Conservation (phyloP, 1,284 basidiomycete genomes). For the Tilletia caries region DNA sequence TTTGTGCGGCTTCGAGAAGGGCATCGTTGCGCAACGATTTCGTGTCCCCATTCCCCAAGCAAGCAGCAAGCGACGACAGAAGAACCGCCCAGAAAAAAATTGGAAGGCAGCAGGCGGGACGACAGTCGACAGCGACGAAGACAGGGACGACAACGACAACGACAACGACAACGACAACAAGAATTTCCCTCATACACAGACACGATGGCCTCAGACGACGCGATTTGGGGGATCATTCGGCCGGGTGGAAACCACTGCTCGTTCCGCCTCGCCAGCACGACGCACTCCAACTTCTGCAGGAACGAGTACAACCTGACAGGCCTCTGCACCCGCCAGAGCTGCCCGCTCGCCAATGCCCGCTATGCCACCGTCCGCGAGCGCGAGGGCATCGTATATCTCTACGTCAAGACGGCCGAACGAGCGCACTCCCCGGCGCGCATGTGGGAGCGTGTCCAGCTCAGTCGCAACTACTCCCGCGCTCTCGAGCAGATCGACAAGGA, state of each 20-base stretch:
- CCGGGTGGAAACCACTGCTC: slow-evolving; percentile 49
- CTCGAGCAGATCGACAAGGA: slow-evolving; percentile 77
- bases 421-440: slow-evolving; percentile 91
- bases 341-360: slow-evolving; percentile 91
- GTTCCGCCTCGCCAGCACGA: slow-evolving; percentile 42
- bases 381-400: slow-evolving; percentile 90
- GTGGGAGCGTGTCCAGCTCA: slow-evolving; percentile 94
- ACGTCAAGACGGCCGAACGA: slow-evolving; percentile 95
- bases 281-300: slow-evolving; percentile 75
- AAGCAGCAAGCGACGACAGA: no score
- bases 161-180: no score
- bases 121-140: no score
- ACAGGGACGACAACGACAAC: no score
- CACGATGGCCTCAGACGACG: slow-evolving; percentile 40
- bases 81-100: no score
- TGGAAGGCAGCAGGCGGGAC: no score
- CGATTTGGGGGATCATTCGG: slow-evolving; percentile 49
- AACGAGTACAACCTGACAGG: slow-evolving; percentile 99
- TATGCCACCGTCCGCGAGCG: slow-evolving; percentile 96
- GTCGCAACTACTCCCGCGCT: slow-evolving; percentile 89
- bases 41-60: neutral
- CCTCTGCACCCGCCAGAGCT: slow-evolving; percentile 92
- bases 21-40: neutral
- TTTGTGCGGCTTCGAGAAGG: neutral
- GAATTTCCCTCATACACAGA: no score